Base-by-base conservation (phyloP, 371 early-diverging fungal species). In the Mucor velutinosus region DNA sequence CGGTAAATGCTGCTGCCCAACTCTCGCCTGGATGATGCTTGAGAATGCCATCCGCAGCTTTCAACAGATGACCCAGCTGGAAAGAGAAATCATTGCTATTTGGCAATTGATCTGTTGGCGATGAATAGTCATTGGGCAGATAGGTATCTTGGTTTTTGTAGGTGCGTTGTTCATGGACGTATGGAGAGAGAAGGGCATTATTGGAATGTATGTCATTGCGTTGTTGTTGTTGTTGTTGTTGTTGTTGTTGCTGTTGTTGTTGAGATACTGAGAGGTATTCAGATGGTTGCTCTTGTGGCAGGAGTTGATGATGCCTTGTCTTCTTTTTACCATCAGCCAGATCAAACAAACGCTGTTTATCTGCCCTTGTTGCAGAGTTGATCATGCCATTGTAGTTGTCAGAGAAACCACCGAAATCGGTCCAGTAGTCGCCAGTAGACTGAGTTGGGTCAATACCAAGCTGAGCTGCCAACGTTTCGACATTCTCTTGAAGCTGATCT, bases 381-480 rank as follows among this genome's bases (percentile, higher is more conserved):
- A 63, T 55, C 69, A 77, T 62, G 17, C 8, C 39, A 14, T 45
- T 51, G 33, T 70, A 67, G 5, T 49, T 56, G 29, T 58, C 59
- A 8, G 62, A 17, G 53, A 71, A 65, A 1, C 21, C 15, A 12
- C 45, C 45, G 29, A 56, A 23, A 32, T 67, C 60, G 30, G 41
- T 53, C 30, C 49, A 47, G 10, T 56, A 33, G n/a, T 65, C 35
- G 23, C 21, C 51, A n/a, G 58, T 14, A 33, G 53, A 59, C 27
- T 71, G 73, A 25, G 53, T 51, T 4, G 76, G 57, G 19, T 73
- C 65, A n/a, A 78, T 66, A n/a, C 78, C 78, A 25, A 77, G 60
- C 27, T 71, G 59, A 51, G 57, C 51, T 10, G 77, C 80, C 39
- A 79, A 43, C 6, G 69, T 51, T 60, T 79, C 77, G 7, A 79